phyloP scores from a whole-genome alignment of 1,284 basidiomycete species.

The Cystobasidium pallidum region DNA sequence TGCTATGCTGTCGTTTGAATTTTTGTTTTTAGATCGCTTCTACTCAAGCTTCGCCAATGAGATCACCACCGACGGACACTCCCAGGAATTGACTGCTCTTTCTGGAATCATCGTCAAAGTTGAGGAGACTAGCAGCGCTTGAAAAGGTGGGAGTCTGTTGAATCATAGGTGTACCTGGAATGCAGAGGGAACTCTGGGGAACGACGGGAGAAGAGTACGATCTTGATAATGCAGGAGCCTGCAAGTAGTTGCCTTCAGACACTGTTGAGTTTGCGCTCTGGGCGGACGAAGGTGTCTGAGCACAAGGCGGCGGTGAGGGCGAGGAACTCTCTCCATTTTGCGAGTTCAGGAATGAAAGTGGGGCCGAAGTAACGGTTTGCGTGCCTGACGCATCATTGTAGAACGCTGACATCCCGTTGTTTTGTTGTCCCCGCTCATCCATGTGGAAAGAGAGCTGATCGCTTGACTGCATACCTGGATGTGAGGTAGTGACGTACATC shows the following conservation, averaged over 20 bases:
- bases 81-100: conserved; percentile 34
- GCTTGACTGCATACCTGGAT: conserved; percentile 15
- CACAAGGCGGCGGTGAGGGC: neutral
- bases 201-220: conserved; percentile 34
- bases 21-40: neutral
- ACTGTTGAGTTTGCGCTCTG: neutral
- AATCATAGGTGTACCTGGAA: conserved; percentile 24
- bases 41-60: conserved; percentile 11
- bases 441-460: neutral
- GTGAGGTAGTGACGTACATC: conserved; percentile 39
- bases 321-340: neutral
- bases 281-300: neutral
- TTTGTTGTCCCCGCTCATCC: neutral
- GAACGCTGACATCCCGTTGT: neutral
- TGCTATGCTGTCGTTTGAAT: too few species aligned
- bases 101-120: conserved; percentile 17
- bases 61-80: neutral
- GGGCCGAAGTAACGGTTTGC: neutral
- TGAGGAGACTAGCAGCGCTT: neutral
- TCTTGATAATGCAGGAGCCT: conserved; percentile 27
- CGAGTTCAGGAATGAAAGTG: neutral
- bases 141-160: conserved; percentile 24
- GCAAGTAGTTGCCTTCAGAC: conserved; percentile 1
- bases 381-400: neutral
- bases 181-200: conserved; percentile 7